Base-by-base conservation (phyloP, 257 asterid genomes). In the Plantago elongata region DNA sequence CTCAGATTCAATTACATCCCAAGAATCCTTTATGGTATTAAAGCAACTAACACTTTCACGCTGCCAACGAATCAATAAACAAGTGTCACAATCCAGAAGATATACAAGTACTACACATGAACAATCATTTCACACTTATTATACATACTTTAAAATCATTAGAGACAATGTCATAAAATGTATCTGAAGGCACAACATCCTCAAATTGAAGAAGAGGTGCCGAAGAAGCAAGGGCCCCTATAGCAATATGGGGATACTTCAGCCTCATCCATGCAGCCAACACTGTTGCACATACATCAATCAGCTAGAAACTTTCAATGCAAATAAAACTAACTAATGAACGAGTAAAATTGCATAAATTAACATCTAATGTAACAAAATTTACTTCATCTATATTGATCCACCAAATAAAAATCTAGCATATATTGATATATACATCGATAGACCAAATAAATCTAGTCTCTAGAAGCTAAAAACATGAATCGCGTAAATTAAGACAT, bases 251-350 rank as follows among this genome's bases (percentile, higher is more conserved):
- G 46, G 99, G 99, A 81, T 92, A 92, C 75, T 92, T 92, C 65
- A 92, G 88, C 78, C 97, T 77, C 95, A 86, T 86, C 99, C 99
- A 92, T 9, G 97, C 81, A 15, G 99, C 99, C 73, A 92, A 75
- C 99, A 92, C 99, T 89, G 81, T 70, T 69, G 22, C 65, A 71
- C 29, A 55, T 9, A 15, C 14, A 63, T 37, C 46, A 51, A 73
- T 52, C 34, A 40, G 56, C 45, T 51, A 64, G 40, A 66, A 14
- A 3, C 37, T 6, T 48, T 3, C 27, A 47, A 15, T 11, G 9
- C 29, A 18, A 10, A 29, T 11, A 2, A 7, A 22, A 10, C 15
- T 10, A 11, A 0, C 9, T 9, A 3, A 37, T 5, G 3, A 30
- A 30, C 46, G n/a, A 9, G n/a, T 14, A 37, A 57, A 37, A 1